A percentile compares a stretch with the other conserved stretches of the same genome.
phyloP scores from a whole-genome alignment of 1,139 yeast genomes.

The Blastobotrys persicus region DNA sequence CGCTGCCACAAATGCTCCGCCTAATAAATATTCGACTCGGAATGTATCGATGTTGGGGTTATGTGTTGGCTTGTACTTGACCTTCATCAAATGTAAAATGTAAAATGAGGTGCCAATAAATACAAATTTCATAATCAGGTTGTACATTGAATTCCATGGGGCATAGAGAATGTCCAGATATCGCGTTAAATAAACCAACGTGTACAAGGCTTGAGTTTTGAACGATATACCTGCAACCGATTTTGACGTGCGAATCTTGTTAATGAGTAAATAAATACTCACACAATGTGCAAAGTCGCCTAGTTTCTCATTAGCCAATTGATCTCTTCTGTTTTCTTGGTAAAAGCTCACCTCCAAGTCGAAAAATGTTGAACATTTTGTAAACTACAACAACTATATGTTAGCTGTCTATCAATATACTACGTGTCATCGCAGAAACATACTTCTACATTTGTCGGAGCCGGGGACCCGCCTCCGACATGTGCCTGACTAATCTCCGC shows the following conservation, averaged over 20 bases:
- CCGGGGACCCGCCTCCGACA: background rate
- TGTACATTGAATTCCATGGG: constrained; percentile 58
- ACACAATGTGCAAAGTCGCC: constrained; percentile 84
- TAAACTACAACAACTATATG: background rate
- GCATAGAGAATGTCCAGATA: constrained; percentile 67
- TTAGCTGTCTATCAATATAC: background rate
- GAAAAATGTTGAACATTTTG: constrained; percentile 31
- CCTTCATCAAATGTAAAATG: constrained; percentile 68
- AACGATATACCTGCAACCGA: constrained; percentile 83
- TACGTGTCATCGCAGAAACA: background rate
- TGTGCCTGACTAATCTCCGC: background rate
- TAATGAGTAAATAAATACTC: constrained; percentile 71
- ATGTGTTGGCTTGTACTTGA: constrained; percentile 52
- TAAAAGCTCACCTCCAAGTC: constrained; percentile 24
- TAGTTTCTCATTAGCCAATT: constrained; percentile 8
- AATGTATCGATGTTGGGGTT: constrained; percentile 72
- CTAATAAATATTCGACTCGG: constrained; percentile 67
- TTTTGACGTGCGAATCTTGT: constrained; percentile 60
- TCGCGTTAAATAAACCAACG: constrained; percentile 73
- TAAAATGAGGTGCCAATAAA: constrained; percentile 74
- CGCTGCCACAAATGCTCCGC: constrained; percentile 59
- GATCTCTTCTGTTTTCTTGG: background rate
- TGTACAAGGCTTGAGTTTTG: constrained; percentile 82
- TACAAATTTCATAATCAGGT: constrained; percentile 73
- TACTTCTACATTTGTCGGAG: background rate